Evolutionary conservation across 1,139 yeast genomes (phyloP), one percentile per base, ranked within the genome.

Genomic region (Insectozyma bohioensis): DNA sequence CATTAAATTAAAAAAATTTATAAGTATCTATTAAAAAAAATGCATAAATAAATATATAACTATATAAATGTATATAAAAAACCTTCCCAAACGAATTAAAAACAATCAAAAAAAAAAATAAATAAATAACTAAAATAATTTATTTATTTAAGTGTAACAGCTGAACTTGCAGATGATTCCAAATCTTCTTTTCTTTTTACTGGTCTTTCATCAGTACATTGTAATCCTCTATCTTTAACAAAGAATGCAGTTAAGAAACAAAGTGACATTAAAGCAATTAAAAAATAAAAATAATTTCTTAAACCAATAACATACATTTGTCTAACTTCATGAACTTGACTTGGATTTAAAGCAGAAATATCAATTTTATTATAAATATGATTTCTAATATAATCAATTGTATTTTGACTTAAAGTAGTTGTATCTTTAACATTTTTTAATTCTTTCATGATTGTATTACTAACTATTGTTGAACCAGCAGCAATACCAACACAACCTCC

Each of bases 401-500:
- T 51, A 4, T 34, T 27, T 4, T 27, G 20, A 3, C 52, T 42
- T 15, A 52, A 34, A 17, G 35, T 29, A 8, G 30, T 13, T 11
- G 18, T 12, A 8, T 24, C 6, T 12, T 21, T 16, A 20, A 28
- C 13, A 6, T 14, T 12, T 13, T 35, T 28, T n/a, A 47, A 42
- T 26, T 43, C 40, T 10, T 35, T 37, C 20, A 49, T 36, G 18
- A 49, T 42, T 3, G 51, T 35, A 26, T 52, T 52, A 33, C 55
- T 49, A 6, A 56, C 52, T 20, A 52, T 51, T 13, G 54, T 46
- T 5, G 61, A 53, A 5, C 54, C 56, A 26, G 52, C 34, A 4
- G 61, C 57, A 19, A 52, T 53, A n/a, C 63, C 63, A 12, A 55
- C 48, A 2, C 81, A 70, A 16, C 79, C 80, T 23, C 83, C 82